Conservation (phyloP, 768 basidiomycete genomes). For the Suillus plorans region DNA sequence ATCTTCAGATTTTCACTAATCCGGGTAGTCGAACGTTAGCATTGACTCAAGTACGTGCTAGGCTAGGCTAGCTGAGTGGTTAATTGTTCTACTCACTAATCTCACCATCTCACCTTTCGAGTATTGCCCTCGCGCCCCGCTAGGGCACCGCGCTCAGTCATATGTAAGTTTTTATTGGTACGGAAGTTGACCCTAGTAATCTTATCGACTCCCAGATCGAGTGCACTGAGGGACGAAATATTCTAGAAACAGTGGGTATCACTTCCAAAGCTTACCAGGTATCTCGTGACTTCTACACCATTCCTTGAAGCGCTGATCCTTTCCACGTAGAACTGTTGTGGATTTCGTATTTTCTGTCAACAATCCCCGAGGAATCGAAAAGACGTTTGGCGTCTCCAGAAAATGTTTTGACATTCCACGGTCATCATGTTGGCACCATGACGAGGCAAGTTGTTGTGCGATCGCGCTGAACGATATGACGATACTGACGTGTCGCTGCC, state of each 20-base stretch:
- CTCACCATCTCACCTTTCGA: background rate
- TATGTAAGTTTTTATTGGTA: background rate
- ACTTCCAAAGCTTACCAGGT: background rate
- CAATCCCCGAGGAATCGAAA: background rate
- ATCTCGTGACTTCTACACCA: background rate
- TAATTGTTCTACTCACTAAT: background rate
- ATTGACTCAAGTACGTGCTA: background rate
- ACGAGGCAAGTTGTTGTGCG: background rate
- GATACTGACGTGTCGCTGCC: background rate
- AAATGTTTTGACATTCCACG: background rate
- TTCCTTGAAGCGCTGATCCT: background rate
- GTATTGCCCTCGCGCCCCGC: background rate
- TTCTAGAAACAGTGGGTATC: background rate
- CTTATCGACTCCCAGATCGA: background rate
- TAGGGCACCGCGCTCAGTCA: background rate
- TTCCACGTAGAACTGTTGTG: background rate
- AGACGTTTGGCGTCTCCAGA: background rate
- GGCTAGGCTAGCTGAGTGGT: background rate
- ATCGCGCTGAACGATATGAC: background rate
- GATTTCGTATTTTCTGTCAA: background rate
- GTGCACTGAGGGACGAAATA: background rate
- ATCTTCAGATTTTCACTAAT: background rate
- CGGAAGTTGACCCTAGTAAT: too few species aligned
- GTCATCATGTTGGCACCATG: background rate
- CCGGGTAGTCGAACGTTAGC: background rate